Base-by-base conservation (phyloP, 805 yeast species). In the Starmerella vitae region DNA sequence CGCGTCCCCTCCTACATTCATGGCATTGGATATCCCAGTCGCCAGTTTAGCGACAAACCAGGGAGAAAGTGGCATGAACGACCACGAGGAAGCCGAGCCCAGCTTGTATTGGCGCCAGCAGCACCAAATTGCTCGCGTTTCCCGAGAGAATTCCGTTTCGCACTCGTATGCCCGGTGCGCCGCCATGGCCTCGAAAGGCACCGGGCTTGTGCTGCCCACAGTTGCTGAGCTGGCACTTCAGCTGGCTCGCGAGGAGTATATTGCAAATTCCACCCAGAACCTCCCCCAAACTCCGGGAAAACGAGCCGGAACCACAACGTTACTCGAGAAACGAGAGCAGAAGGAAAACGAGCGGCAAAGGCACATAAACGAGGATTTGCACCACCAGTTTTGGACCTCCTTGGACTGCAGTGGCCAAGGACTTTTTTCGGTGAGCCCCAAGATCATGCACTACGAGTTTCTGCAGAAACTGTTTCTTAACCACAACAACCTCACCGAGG, bases 381-480 rank as follows among this genome's bases (percentile, higher is more conserved):
- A 65, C 50, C 78, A 76, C 43, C 96, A 86, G 62, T 70, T 81
- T 55, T 91, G 99, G 99, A 80, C 93, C 38, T 88, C 86, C 5
- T 65, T 91, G 48, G 99, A 91, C 62, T 65, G 88, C 48, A 76
- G 93, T 47, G 95, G 95, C 43, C 93, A 91, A 59, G 82, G 88
- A 25, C 66, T 91, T 37, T 65, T 73, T 45, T 70, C 72, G 41
- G 49, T 88, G 22, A 72, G 83, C n/a, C 72, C 78, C 17, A 75
- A 76, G 50, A 60, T 91, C 33, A 84, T 84, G 66, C 72, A 75
- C 34, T 91, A 85, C 59, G 70, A 71, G 44, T 91, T 91, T 52
- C 68, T 91, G 52, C 91, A 88, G 55, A 78, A 88, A 45, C 65
- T 91, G 39, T 91, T 81, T 58, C 63, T 91, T 50, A 84, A 79